Evolutionary conservation across 345 rosid species (phyloP).

Genomic region (Raphanus raphanistrum): DNA sequence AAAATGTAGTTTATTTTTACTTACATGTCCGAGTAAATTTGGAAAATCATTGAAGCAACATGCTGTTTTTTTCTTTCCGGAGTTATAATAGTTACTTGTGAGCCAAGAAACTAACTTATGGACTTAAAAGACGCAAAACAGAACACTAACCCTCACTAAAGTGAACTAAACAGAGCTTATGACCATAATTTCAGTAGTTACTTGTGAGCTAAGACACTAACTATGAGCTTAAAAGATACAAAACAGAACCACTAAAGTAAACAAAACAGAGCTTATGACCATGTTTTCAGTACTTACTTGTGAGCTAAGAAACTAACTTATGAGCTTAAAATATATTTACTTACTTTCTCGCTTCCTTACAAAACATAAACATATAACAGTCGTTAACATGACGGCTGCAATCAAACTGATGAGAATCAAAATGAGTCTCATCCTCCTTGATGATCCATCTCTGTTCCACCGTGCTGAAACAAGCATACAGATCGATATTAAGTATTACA

Average conservation of each 20-base stretch:
- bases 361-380: constrained; percentile 11
- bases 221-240: too few relatives aligned
- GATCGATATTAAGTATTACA: too few relatives aligned
- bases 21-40: constrained; percentile 56
- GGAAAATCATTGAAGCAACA: constrained; percentile 31
- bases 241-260: too few relatives aligned
- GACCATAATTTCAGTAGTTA: too few relatives aligned
- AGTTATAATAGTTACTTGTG: neutral
- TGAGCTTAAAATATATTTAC: neutral
- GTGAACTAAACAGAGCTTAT: too few relatives aligned
- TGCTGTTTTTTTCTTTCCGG: constrained; percentile 50
- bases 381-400: constrained; percentile 17
- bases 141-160: too few relatives aligned
- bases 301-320: constrained; percentile 1
- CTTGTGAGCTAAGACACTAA: too few relatives aligned
- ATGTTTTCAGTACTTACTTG: neutral
- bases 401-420: constrained; percentile 29
- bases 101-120: constrained; percentile 2
- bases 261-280: too few relatives aligned
- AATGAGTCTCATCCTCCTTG: constrained; percentile 33
- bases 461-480: constrained; percentile 29
- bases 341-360: constrained; percentile 40
- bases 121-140: neutral
- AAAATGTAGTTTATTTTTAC: constrained; percentile 11
- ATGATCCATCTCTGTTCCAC: constrained; percentile 21